Evolutionary conservation across 2,329 filamentous ascomycete genomes (phyloP), one percentile per base, ranked within the genome.

Genomic region (Leptographium flavum): DNA sequence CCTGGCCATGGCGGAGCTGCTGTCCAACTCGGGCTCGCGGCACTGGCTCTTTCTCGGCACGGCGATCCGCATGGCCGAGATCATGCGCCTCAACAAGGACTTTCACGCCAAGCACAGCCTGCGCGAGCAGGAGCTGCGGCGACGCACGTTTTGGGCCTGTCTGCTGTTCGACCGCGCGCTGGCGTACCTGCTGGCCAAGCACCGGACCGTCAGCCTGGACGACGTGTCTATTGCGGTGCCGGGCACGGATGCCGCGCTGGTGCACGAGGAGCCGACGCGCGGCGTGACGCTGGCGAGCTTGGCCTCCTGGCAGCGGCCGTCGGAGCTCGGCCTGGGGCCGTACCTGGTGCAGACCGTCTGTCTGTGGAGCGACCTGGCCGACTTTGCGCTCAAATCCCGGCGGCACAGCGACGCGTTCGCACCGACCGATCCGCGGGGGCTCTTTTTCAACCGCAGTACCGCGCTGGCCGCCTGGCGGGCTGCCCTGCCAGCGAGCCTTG

Each of bases 61-160:
- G 6, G 53, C 53, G 2, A 54, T 56, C 21, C 47, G 53, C 21
- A 55, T 56, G 54, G 54, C 54, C 4, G 47, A 56, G 27, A 52
- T 55, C 14, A 53, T 55, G 49, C 53, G 53, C 9, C 47, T 56
- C 11, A 55, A 55, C 41, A 51, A 54, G 19, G 51, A 55, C 15
- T 55, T 51, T 15, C 53, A 55, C 35, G 50, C 54, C 37, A 47
- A 46, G 25, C 53, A 55, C 43, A 49, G 43, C 31, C 43, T 52
- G n/a, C 43, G 44, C 9, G 50, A 54, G n/a, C 53, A 55, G 30
- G 49, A 51, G 27, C 31, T 46, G 1, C 39, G 49, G 0, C 25
- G 49, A 2, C 38, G 48, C 13, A 50, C 46, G 1, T 51, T 51
- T 22, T 50, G 48, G 46, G 48, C 48, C 13, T 50, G 48, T 25